These are phyloP conservation scores for Nitzschia sp. DNA, from an alignment of 108 stramenopile genomes.

Conservation along the genomic window DNA sequence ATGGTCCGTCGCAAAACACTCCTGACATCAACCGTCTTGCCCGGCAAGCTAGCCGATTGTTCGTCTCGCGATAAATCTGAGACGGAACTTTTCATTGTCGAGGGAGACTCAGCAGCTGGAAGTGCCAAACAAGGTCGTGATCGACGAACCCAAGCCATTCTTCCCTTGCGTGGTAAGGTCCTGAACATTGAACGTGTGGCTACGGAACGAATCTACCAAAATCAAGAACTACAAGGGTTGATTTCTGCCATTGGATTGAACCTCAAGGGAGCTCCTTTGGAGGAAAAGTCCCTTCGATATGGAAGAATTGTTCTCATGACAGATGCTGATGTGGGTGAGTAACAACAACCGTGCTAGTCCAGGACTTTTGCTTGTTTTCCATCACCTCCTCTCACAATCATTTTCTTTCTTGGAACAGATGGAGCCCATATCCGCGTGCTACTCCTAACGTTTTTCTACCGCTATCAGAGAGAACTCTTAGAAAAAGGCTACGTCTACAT, in stretches of 20 bases:
- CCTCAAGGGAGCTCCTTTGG: slow-evolving; percentile 85
- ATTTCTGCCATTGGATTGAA: slow-evolving; percentile 91
- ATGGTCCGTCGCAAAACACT: slow-evolving; percentile 90
- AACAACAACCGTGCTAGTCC: too few relatives aligned
- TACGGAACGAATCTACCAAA: slow-evolving; percentile 89
- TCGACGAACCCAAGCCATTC: slow-evolving; percentile 89
- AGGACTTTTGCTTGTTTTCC: too few relatives aligned
- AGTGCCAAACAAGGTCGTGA: slow-evolving; percentile 96
- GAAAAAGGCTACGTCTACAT: slow-evolving; percentile 90
- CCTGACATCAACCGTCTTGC: slow-evolving; percentile 85
- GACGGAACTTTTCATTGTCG: slow-evolving; percentile 93
- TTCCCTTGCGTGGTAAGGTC: slow-evolving; percentile 94
- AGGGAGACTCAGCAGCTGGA: slow-evolving; percentile 94
- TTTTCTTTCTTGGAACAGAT: slow-evolving; percentile 36
- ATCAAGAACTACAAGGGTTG: slow-evolving; percentile 88
- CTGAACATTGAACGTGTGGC: slow-evolving; percentile 94
- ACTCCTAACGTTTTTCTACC: slow-evolving; percentile 91
- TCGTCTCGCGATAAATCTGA: slow-evolving; percentile 68
- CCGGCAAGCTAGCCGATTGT: slow-evolving; percentile 94
- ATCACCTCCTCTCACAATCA: too few relatives aligned
- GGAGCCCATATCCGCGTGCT: slow-evolving; percentile 96
- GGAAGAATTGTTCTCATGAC: slow-evolving; percentile 92
- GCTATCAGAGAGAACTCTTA: slow-evolving; percentile 89
- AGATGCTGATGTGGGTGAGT: slow-evolving; percentile 86
- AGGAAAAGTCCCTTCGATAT: slow-evolving; percentile 70